Evolutionary conservation across 2,329 filamentous ascomycete species (phyloP).

Genomic region (Penicillium sp.): DNA sequence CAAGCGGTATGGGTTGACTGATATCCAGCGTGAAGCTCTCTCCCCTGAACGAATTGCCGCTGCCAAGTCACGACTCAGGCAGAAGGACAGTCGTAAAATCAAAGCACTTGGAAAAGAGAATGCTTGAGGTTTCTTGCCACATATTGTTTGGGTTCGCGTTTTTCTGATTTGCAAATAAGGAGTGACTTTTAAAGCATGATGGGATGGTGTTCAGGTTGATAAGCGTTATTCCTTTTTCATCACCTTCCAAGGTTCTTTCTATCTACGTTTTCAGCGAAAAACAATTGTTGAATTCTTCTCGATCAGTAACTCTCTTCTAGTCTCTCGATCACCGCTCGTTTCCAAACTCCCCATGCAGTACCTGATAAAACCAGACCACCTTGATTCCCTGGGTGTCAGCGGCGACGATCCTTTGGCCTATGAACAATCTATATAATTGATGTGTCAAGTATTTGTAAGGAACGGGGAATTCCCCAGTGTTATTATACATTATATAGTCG

Average conservation of each 20-base stretch:
- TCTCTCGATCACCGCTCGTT: not conserved
- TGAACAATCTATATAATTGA: too few species aligned
- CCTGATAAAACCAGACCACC: too few species aligned
- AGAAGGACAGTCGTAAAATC: slow-evolving; percentile 21
- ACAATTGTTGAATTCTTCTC: not conserved
- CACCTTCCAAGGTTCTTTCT: not conserved
- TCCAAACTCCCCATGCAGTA: not conserved
- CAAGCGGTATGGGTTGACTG: slow-evolving; percentile 18
- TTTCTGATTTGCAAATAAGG: slow-evolving; percentile 2
- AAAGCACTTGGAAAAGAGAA: slow-evolving; percentile 31
- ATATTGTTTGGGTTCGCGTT: not conserved
- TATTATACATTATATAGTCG: too few species aligned
- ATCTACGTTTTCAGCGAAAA: slow-evolving; percentile 3
- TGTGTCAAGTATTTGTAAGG: too few species aligned
- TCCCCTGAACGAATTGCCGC: slow-evolving; percentile 29
- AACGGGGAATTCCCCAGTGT: too few species aligned
- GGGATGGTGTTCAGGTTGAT: not conserved
- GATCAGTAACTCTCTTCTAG: not conserved
- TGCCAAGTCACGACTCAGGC: slow-evolving; percentile 30
- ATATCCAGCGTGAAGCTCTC: slow-evolving; percentile 20
- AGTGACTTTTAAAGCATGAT: not conserved
- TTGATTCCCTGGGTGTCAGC: too few species aligned
- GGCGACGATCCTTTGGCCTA: too few species aligned
- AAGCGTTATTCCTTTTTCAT: not conserved
- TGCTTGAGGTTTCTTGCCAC: not conserved